These are phyloP conservation scores for Plasmodium billcollinsi DNA, from an alignment of 169 alveolate genomes.

Conservation along the genomic window DNA sequence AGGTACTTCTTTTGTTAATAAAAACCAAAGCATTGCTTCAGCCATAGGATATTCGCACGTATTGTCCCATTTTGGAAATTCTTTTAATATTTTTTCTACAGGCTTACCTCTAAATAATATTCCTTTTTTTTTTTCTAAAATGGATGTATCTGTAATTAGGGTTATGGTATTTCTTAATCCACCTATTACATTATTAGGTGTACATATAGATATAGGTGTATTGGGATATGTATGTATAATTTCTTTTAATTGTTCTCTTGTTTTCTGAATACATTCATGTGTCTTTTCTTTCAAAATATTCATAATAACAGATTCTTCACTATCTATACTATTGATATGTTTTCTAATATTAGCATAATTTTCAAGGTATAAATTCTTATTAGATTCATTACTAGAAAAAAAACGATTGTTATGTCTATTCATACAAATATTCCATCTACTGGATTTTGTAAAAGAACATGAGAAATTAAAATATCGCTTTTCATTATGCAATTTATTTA, in stretches of 20 bases:
- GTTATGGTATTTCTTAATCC: slow-evolving; percentile 96
- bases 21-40: slow-evolving; percentile 95
- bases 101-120: slow-evolving; percentile 91
- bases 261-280: slow-evolving; percentile 71
- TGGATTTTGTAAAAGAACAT: not conserved
- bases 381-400: slow-evolving; percentile 33
- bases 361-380: slow-evolving; percentile 44
- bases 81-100: slow-evolving; percentile 88
- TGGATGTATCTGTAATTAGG: slow-evolving; percentile 94
- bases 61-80: slow-evolving; percentile 86
- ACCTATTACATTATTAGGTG: slow-evolving; percentile 74
- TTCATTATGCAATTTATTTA: slow-evolving; percentile 17
- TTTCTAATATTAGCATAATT: slow-evolving; percentile 56
- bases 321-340: slow-evolving; percentile 64
- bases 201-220: slow-evolving; percentile 76
- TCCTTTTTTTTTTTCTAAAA: slow-evolving; percentile 93
- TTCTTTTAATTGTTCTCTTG: slow-evolving; percentile 67
- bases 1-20: slow-evolving; percentile 95
- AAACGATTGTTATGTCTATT: slow-evolving; percentile 3
- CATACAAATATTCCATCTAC: not conserved
- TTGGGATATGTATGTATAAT: slow-evolving; percentile 68
- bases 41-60: slow-evolving; percentile 92
- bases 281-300: slow-evolving; percentile 71
- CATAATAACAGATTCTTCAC: slow-evolving; percentile 72
- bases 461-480: slow-evolving; percentile 12